Evolutionary conservation across 148 eudicot genomes (phyloP).

Genomic region (Nepenthes mirabilis): DNA sequence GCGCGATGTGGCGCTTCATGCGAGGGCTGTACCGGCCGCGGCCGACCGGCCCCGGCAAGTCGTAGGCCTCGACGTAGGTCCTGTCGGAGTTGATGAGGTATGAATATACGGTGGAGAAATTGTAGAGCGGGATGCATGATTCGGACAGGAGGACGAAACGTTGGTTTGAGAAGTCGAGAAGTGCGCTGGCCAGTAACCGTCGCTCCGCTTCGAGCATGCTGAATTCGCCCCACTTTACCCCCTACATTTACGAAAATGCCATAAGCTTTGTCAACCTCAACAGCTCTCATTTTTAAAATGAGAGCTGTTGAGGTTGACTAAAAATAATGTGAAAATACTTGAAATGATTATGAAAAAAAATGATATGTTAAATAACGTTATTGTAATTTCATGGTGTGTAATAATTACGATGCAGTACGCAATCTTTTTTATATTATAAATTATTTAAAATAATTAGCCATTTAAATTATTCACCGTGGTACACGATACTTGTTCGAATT

Average conservation of each 20-base stretch:
- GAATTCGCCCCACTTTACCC: constrained; percentile 30
- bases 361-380: no score
- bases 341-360: no score
- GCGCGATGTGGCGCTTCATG: constrained; percentile 31
- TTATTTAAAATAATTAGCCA: no score
- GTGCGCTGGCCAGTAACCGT: constrained; percentile 57
- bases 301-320: no score
- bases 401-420: no score
- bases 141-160: constrained; percentile 64
- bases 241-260: constrained; percentile 4
- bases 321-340: no score
- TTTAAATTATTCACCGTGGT: no score
- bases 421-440: no score
- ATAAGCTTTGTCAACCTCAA: no score
- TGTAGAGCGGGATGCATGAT: constrained; percentile 55
- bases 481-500: no score
- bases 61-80: constrained; percentile 37
- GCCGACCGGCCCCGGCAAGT: constrained; percentile 31
- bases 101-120: constrained; percentile 43
- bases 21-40: constrained; percentile 35
- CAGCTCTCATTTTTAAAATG: no score
- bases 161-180: constrained; percentile 56
- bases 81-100: constrained; percentile 45
- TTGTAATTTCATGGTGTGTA: no score
- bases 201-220: constrained; percentile 70